A percentile compares a stretch with the other conserved stretches of the same genome.
Evolutionary conservation across 2,329 filamentous ascomycete genomes (phyloP).

Genomic region (Pestalotiopsis fici): DNA sequence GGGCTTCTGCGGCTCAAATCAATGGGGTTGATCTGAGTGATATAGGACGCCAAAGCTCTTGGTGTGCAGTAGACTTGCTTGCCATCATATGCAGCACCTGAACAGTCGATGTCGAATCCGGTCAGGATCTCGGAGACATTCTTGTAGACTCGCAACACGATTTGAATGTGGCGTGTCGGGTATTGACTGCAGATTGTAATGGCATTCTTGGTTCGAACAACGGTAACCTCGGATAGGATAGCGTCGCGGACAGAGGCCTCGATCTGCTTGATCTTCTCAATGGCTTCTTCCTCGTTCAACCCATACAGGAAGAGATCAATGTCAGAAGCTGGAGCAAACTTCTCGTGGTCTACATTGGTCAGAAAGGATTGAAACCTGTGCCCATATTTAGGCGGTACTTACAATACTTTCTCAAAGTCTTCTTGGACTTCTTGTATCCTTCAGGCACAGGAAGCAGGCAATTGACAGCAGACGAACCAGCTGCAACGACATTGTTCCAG

Average conservation of each 20-base stretch:
- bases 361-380: neutral
- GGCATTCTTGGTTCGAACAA: slow-evolving; percentile 82
- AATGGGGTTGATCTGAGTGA: slow-evolving; percentile 80
- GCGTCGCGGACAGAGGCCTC: slow-evolving; percentile 75
- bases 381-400: neutral
- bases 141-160: slow-evolving; percentile 84
- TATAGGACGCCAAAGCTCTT: slow-evolving; percentile 74
- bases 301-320: slow-evolving; percentile 87
- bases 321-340: slow-evolving; percentile 80
- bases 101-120: slow-evolving; percentile 86
- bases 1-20: slow-evolving; percentile 79
- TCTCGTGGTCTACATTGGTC: slow-evolving; percentile 61
- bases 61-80: slow-evolving; percentile 78
- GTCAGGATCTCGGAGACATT: slow-evolving; percentile 82
- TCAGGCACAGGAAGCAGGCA: slow-evolving; percentile 72
- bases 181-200: slow-evolving; percentile 83
- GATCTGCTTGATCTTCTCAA: slow-evolving; percentile 83
- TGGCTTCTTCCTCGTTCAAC: slow-evolving; percentile 72
- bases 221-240: slow-evolving; percentile 80
- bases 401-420: slow-evolving; percentile 67
- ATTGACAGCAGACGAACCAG: slow-evolving; percentile 80
- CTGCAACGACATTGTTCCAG: slow-evolving; percentile 81
- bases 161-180: slow-evolving; percentile 79
- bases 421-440: slow-evolving; percentile 62
- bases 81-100: slow-evolving; percentile 79